Evolutionary conservation across 345 rosid genomes (phyloP).

Genomic region (Acer saccharum): DNA sequence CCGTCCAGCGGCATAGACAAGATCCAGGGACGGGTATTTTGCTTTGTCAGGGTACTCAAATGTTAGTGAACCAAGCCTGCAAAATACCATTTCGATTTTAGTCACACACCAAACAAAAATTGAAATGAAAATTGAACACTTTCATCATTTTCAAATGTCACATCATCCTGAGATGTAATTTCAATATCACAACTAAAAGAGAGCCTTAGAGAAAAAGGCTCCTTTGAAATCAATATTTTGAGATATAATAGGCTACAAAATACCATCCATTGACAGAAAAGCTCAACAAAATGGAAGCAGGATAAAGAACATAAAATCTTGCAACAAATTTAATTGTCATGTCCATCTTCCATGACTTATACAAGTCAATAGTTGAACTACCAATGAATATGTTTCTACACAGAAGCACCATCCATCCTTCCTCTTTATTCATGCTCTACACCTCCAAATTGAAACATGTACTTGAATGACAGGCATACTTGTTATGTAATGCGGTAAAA

Average conservation of each 20-base stretch:
- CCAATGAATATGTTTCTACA: neutral
- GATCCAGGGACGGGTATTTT: slow-evolving; percentile 94
- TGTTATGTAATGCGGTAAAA: neutral
- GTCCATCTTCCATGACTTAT: neutral
- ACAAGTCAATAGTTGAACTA: slow-evolving; percentile 2
- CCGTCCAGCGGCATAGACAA: slow-evolving; percentile 93
- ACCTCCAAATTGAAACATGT: neutral
- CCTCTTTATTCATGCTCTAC: no score
- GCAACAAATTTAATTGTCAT: neutral
- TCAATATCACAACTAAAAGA: neutral
- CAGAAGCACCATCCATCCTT: neutral
- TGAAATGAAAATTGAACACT: neutral
- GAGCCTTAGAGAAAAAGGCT: neutral
- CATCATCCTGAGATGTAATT: neutral
- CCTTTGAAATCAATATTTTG: neutral
- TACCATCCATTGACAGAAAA: neutral
- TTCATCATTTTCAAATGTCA: neutral
- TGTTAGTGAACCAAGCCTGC: slow-evolving; percentile 90
- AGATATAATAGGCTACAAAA: neutral
- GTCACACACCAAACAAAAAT: neutral
- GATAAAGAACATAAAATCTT: neutral
- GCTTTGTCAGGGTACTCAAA: slow-evolving; percentile 84
- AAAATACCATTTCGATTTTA: slow-evolving; percentile 13
- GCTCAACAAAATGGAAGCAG: neutral
- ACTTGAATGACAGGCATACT: neutral